Percentiles rank a stretch among this genome's conserved stretches.
Evolutionary conservation across 495 filamentous ascomycete genomes (phyloP).

Genomic region (Stereocaulon alpinum): DNA sequence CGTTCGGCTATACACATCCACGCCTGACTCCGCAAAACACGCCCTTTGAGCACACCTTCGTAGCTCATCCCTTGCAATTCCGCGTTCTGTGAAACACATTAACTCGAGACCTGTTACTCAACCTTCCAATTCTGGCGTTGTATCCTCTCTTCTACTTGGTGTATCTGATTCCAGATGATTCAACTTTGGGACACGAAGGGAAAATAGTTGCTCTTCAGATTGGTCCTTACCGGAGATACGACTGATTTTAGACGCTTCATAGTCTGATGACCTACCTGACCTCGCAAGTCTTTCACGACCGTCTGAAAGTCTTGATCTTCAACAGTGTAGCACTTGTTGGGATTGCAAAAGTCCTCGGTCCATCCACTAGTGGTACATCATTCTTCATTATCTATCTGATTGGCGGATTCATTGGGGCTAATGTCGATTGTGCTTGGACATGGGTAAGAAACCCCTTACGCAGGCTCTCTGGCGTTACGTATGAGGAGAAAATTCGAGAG

Average conservation of each 20-base stretch:
- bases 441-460: not conserved
- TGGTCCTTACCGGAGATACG: not conserved
- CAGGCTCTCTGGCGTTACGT: not conserved
- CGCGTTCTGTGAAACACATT: not conserved
- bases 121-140: not conserved
- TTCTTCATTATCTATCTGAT: not conserved
- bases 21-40: too few relatives aligned
- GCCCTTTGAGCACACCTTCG: too few relatives aligned
- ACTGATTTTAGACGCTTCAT: not conserved
- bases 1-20: too few relatives aligned
- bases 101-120: not conserved
- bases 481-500: too few relatives aligned
- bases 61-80: too few relatives aligned
- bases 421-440: not conserved
- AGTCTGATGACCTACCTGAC: not conserved
- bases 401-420: not conserved
- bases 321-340: not conserved
- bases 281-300: not conserved
- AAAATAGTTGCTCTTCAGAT: not conserved
- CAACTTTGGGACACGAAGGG: not conserved
- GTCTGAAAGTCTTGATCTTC: not conserved
- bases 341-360: not conserved
- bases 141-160: not conserved
- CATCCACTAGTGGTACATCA: not conserved
- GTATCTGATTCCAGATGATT: not conserved